Evolutionary conservation across 192 early-diverging fungal species (phyloP).

Genomic region (Neocallimastix lanati): DNA sequence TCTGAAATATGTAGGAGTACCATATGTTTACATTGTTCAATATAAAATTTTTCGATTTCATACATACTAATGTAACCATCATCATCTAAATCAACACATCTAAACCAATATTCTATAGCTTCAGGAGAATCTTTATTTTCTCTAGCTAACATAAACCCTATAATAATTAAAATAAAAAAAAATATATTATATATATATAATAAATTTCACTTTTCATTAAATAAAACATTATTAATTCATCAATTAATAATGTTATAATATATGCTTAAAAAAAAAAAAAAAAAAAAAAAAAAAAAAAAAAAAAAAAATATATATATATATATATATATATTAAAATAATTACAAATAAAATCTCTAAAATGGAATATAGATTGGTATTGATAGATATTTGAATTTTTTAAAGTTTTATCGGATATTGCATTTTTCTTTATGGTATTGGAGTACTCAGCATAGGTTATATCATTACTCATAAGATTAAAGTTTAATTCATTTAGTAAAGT

Average conservation of each 20-base stretch:
- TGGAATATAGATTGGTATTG: conserved; percentile 1
- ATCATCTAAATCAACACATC: conserved; percentile 76
- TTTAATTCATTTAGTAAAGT: not conserved
- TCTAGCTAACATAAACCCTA: conserved; percentile 55
- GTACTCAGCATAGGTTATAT: not conserved
- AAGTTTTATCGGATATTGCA: not conserved
- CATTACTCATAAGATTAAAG: not conserved
- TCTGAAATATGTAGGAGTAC: not conserved
- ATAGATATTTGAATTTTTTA: not conserved
- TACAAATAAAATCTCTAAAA: conserved; percentile 61
- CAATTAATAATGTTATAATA: too few species aligned
- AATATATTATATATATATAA: not conserved
- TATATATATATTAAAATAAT: too few species aligned
- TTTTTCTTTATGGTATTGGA: not conserved
- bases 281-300: too few species aligned
- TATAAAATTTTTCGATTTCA: conserved; percentile 70
- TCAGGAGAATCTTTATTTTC: conserved; percentile 53
- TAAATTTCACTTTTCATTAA: too few species aligned
- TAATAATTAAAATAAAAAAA: not conserved
- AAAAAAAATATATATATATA: too few species aligned
- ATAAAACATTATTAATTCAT: too few species aligned
- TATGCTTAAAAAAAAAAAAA: too few species aligned
- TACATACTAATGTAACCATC: conserved; percentile 68
- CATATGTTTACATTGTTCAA: conserved; percentile 61
- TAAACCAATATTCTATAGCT: conserved; percentile 75